Base-by-base conservation (phyloP, 2,329 filamentous ascomycete genomes). In the Pyricularia sp. region DNA sequence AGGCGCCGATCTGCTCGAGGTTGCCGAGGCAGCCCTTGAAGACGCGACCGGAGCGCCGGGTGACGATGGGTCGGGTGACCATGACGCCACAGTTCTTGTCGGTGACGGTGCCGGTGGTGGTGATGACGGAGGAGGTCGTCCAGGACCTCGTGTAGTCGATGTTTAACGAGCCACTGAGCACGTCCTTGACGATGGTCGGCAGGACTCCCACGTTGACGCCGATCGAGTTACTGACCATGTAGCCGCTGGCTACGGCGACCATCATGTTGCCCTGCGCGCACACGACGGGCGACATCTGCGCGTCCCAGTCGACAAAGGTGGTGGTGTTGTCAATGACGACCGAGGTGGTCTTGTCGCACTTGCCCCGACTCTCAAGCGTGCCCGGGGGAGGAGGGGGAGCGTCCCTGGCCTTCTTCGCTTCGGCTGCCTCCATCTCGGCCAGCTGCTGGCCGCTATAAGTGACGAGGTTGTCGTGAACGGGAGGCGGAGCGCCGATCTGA, bases 221-320 rank as follows among this genome's bases (percentile, higher is more conserved):
- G 9, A 66, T 25, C 33, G 65, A 4, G 36, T 66, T 66, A 23
- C 10, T 26, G 12, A 55, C 23, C 4, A 4, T 28, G 33, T 26
- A 66, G 30, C 65, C 65, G 4, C 0, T 3, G 3, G 36, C 65
- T 5, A 66, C 12, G 12, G n/a, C 42, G 23, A 26, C 36, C 28
- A 17, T 42, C 14, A 66, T 66, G 30, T 33, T 65, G 28, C 50
- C 28, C 23, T 55, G n/a, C 6, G 64, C 64, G 68, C 65, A 63
- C 26, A 69, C 64, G 1, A 69, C 68, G 17, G 68, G 55, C 7
- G 68, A 69, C 68, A 69, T 69, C 31, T 69, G 68, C 64, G 42
- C 68, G 64, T 69, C 68, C 68, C 65, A 67, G 68, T 69, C 68
- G 23, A 42, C 30, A 36, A 69, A 69, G 23, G 42, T 64, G 2